Base-by-base conservation (phyloP, 192 early-diverging fungal species). In the Lunasporangiospora selenospora region DNA sequence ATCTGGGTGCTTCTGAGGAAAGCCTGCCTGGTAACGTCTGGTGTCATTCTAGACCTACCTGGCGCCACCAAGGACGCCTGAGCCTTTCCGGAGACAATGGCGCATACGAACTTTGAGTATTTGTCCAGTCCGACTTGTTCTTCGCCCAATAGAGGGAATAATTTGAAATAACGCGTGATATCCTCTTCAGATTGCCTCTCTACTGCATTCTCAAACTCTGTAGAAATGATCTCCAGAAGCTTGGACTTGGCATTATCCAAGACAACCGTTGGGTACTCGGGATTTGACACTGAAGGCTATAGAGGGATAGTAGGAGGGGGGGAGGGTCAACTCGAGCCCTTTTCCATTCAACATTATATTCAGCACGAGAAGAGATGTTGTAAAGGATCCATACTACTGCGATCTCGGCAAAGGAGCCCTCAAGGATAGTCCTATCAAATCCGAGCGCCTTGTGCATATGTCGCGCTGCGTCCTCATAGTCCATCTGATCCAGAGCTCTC, bases 131-230 rank as follows among this genome's bases (percentile, higher is more conserved):
- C 97, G 26, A 91, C 82, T n/a, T 83, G 80, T 54, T 90, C 84
- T 40, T 92, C 87, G n/a, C 92, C 88, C 9, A 97, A 81, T 32
- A 92, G 60, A 9, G 97, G 94, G 66, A 97, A 99, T 21, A 97
- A 75, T 44, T 93, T 90, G 75, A 99, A 95, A 56, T 90, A 95
- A 31, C 92, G 83, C 24, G 90, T 84, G 47, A 99, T 93, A 39
- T 84, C 85, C 6, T 87, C 80, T 53, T 94, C 90, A 38, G 93
- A 85, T 48, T 79, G 76, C 19, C 58, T 78, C 36, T 81, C 73
- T 0, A 90, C 89, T 0, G 96, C 94, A 4, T 78, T 62, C 33
- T 96, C 93, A 77, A 99, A 99, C 67, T 88, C 83, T 21, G 75
- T 77, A 3, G 90, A 84, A 13, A 96, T 87, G 12, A 90, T 87